Percentiles rank a stretch among this genome's conserved stretches.
Evolutionary conservation across 2,329 filamentous ascomycete genomes (phyloP).

Genomic region (Dryadomyces quercus-mongolicae): DNA sequence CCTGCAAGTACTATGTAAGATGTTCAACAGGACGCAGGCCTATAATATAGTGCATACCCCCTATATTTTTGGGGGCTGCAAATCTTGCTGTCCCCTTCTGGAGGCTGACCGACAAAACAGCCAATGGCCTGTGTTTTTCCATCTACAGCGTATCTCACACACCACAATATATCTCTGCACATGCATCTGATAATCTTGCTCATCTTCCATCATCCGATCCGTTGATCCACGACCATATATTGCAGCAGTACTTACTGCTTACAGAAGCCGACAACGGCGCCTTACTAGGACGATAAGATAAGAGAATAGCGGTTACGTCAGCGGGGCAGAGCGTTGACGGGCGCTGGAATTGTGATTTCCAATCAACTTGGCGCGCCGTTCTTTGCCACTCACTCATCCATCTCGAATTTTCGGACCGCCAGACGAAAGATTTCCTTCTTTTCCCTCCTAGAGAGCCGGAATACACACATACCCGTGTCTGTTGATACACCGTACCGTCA

Average conservation of each 20-base stretch:
- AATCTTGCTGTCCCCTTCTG: neutral
- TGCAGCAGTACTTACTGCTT: too few relatives aligned
- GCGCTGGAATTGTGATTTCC: conserved; percentile 5
- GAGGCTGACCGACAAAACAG: neutral
- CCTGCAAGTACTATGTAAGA: conserved; percentile 1
- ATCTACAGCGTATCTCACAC: neutral
- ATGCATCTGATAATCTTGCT: neutral
- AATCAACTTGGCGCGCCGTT: conserved; percentile 7
- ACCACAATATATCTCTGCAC: neutral
- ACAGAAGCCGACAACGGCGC: neutral
- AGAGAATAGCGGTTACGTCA: conserved; percentile 6
- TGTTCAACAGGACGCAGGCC: too few relatives aligned
- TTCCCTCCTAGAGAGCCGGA: too few relatives aligned
- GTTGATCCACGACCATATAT: neutral
- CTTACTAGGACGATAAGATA: conserved; percentile 8
- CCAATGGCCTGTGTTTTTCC: neutral
- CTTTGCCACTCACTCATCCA: conserved; percentile 11
- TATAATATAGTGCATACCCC: neutral
- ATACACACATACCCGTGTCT: neutral
- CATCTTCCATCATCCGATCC: neutral
- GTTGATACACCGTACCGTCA: conserved; percentile 22
- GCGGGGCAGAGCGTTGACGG: conserved; percentile 5
- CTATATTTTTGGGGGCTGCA: neutral
- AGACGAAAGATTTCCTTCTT: too few relatives aligned
- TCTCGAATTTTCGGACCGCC: neutral